Percentiles rank a stretch among this genome's conserved stretches.
Evolutionary conservation across 768 basidiomycete genomes (phyloP).

Genomic region (Serendipita sp.): DNA sequence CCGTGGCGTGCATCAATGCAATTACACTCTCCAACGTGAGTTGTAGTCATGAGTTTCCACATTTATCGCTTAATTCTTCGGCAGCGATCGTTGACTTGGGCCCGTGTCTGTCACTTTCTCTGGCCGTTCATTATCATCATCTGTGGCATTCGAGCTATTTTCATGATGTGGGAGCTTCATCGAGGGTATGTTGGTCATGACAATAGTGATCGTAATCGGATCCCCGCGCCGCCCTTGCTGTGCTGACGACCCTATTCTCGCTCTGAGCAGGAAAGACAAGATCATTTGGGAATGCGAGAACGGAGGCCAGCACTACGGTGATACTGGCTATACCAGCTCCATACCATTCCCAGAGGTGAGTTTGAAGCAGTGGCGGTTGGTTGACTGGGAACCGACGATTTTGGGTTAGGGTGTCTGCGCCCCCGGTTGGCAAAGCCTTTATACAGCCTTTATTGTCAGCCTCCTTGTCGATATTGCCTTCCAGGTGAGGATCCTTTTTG

Average conservation of each 20-base stretch:
- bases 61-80: constrained; percentile 4
- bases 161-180: constrained; percentile 61
- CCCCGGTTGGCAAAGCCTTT: constrained; percentile 41
- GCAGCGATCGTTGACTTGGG: constrained; percentile 58
- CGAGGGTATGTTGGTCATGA: constrained; percentile 41
- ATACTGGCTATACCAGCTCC: constrained; percentile 26
- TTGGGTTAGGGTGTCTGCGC: constrained; percentile 32
- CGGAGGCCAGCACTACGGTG: constrained; percentile 47
- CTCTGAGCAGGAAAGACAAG: constrained; percentile 38
- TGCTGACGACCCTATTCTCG: not conserved
- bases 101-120: constrained; percentile 43
- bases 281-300: constrained; percentile 60
- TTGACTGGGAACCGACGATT: too few species aligned
- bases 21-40: constrained; percentile 51
- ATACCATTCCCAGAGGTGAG: constrained; percentile 29
- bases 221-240: constrained; percentile 1
- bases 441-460: constrained; percentile 47
- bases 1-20: constrained; percentile 35
- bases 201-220: constrained; percentile 12
- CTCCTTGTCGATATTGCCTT: constrained; percentile 49
- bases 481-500: constrained; percentile 32
- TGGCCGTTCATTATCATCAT: constrained; percentile 62
- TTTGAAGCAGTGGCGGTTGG: too few species aligned
- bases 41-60: constrained; percentile 12
- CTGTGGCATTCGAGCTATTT: constrained; percentile 43